Percentiles rank a stretch among this genome's conserved stretches.
phyloP scores from a whole-genome alignment of 2,329 filamentous ascomycete species.

The Paraconiothyrium sp. region DNA sequence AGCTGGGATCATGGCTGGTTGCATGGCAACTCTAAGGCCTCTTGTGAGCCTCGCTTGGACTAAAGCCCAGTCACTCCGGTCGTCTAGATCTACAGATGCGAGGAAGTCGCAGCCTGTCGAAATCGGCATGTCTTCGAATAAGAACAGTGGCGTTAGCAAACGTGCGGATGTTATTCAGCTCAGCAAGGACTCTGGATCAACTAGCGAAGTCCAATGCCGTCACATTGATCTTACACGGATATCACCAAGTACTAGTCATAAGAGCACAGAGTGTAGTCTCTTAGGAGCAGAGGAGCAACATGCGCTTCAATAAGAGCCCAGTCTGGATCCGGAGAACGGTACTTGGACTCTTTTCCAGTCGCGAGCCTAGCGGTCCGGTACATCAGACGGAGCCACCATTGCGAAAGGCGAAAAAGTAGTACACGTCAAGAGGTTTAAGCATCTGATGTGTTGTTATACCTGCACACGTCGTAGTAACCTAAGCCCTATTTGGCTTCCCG shows the following conservation, averaged over 20 bases:
- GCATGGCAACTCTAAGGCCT: conserved; percentile 59
- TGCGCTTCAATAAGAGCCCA: neutral
- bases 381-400: neutral
- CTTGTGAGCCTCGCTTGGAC: conserved; percentile 43
- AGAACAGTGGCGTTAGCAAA: neutral
- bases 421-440: neutral
- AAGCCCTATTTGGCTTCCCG: no score
- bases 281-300: neutral
- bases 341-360: neutral
- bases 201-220: conserved; percentile 3
- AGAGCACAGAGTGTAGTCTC: conserved; percentile 21
- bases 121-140: conserved; percentile 6
- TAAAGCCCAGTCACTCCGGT: conserved; percentile 21
- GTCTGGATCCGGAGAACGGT: neutral
- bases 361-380: neutral
- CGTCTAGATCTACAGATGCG: conserved; percentile 42
- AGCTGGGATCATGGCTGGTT: conserved; percentile 55
- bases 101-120: conserved; percentile 14
- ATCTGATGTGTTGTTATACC: neutral
- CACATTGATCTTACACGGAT: conserved; percentile 14
- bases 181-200: neutral
- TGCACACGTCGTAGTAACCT: no score
- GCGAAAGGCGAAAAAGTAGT: neutral
- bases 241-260: conserved; percentile 11
- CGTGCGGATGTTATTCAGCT: neutral